These are phyloP conservation scores for Parathielavia appendiculata DNA, from an alignment of 495 filamentous ascomycete species.

Conservation along the genomic window DNA sequence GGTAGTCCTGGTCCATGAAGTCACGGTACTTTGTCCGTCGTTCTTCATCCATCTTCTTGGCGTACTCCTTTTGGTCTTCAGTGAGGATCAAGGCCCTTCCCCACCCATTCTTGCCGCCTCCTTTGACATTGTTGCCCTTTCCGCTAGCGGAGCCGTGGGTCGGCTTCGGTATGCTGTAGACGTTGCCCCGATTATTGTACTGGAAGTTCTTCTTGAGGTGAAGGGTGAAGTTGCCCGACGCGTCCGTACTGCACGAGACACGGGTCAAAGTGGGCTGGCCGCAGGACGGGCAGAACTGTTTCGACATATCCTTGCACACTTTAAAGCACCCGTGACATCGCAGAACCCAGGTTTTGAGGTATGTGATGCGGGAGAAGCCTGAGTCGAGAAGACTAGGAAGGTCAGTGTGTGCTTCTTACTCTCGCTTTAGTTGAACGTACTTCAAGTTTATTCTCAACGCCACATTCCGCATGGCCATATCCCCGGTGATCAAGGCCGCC, in stretches of 20 bases:
- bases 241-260: slow-evolving; percentile 76
- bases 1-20: slow-evolving; percentile 91
- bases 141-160: slow-evolving; percentile 74
- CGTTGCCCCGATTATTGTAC: slow-evolving; percentile 87
- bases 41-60: slow-evolving; percentile 55
- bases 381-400: slow-evolving; percentile 62
- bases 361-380: slow-evolving; percentile 65
- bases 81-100: slow-evolving; percentile 73
- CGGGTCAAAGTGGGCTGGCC: slow-evolving; percentile 82
- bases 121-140: slow-evolving; percentile 54
- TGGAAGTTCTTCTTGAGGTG: slow-evolving; percentile 95
- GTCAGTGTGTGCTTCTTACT: slow-evolving; percentile 9
- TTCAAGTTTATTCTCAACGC: slow-evolving; percentile 90
- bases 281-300: slow-evolving; percentile 91
- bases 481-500: slow-evolving; percentile 82
- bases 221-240: slow-evolving; percentile 73
- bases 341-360: slow-evolving; percentile 78
- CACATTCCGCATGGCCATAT: slow-evolving; percentile 97
- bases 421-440: slow-evolving; percentile 16
- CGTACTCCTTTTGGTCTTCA: slow-evolving; percentile 95
- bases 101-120: slow-evolving; percentile 85
- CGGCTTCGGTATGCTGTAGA: slow-evolving; percentile 87
- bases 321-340: slow-evolving; percentile 94
- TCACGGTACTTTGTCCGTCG: slow-evolving; percentile 66
- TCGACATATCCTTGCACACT: slow-evolving; percentile 74